Conservation (phyloP, 2,329 filamentous ascomycete genomes). For the Epichloe gansuensis region DNA sequence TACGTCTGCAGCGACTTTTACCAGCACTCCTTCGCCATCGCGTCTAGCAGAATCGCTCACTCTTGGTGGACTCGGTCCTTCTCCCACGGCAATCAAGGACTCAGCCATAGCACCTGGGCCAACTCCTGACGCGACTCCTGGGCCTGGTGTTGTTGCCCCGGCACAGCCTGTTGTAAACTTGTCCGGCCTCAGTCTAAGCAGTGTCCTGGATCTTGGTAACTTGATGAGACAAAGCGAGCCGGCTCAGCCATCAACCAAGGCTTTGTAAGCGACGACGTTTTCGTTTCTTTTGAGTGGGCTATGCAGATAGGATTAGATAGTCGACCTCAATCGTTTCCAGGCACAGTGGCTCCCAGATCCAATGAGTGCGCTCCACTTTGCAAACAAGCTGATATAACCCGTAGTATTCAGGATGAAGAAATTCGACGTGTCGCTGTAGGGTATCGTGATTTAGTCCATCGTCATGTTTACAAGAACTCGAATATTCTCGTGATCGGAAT, state of each 20-base stretch:
- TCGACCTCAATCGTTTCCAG: not conserved
- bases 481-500: not conserved
- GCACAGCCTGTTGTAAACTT: slow-evolving; percentile 22
- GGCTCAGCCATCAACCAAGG: not conserved
- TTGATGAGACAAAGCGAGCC: slow-evolving; percentile 12
- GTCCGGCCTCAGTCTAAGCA: slow-evolving; percentile 29
- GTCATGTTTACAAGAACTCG: not conserved
- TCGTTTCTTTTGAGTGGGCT: not conserved
- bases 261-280: not conserved
- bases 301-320: not conserved
- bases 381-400: not conserved
- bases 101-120: slow-evolving; percentile 4
- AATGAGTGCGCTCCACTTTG: not conserved
- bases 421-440: not conserved
- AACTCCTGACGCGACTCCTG: slow-evolving; percentile 1
- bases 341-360: not conserved
- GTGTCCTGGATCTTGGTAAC: slow-evolving; percentile 32
- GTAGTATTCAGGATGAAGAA: not conserved
- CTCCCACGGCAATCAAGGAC: not conserved
- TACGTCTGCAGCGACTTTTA: not conserved
- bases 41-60: not conserved
- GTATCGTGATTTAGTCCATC: not conserved
- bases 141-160: slow-evolving; percentile 10
- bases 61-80: slow-evolving; percentile 1
- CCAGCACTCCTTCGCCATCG: not conserved